Evolutionary conservation across 805 yeast species (phyloP).

Genomic region (Yarrowia sp.): DNA sequence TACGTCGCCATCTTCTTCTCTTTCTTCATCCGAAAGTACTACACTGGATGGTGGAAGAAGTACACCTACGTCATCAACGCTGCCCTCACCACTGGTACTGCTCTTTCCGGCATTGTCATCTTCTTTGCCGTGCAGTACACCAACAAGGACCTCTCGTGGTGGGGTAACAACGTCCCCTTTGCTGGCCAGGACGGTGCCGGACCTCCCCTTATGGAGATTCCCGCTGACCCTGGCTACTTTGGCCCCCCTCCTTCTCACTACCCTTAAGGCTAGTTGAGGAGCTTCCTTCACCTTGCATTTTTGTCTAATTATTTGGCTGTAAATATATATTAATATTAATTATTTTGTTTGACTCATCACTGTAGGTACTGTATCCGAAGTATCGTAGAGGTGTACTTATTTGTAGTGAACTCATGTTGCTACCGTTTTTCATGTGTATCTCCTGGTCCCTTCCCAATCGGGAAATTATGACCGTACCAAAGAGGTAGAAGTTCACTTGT

Average conservation of each 20-base stretch:
- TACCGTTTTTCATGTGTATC: no score
- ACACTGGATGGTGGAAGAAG: slow-evolving; percentile 53
- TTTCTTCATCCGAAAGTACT: slow-evolving; percentile 45
- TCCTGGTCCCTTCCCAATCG: no score
- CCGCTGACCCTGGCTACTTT: slow-evolving; percentile 29
- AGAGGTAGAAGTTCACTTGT: no score
- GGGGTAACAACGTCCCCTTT: slow-evolving; percentile 48
- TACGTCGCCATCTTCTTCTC: slow-evolving; percentile 46
- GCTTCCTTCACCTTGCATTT: neutral
- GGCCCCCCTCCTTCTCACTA: slow-evolving; percentile 31
- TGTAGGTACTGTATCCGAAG: no score
- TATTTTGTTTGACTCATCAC: neutral
- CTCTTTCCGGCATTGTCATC: slow-evolving; percentile 47
- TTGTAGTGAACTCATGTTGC: no score
- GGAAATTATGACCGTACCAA: no score
- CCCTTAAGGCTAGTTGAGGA: slow-evolving; percentile 23
- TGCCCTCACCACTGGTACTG: slow-evolving; percentile 51
- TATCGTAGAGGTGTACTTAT: no score
- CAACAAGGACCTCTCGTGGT: slow-evolving; percentile 44
- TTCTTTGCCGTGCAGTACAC: slow-evolving; percentile 46
- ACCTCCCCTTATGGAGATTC: slow-evolving; percentile 21
- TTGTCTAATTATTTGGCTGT: slow-evolving; percentile 1
- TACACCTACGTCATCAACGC: slow-evolving; percentile 51
- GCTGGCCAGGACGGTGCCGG: slow-evolving; percentile 32
- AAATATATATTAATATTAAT: neutral